phyloP scores from a whole-genome alignment of 768 basidiomycete species.

The Crepidotus variabilis region DNA sequence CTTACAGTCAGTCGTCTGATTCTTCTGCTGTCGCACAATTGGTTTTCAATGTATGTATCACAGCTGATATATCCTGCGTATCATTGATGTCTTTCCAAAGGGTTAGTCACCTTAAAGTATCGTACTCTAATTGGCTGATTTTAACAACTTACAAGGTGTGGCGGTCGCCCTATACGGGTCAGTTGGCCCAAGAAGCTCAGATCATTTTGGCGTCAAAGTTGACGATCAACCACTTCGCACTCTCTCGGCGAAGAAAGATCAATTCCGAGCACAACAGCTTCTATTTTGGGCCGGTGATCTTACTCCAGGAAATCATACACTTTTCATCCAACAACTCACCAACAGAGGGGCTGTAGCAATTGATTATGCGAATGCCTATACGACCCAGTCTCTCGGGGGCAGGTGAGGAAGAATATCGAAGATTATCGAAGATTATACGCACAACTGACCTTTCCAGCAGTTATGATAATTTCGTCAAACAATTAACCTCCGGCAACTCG shows the following conservation, averaged over 20 bases:
- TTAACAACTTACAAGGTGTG: too few relatives aligned
- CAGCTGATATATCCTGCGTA: too few relatives aligned
- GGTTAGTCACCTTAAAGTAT: too few relatives aligned
- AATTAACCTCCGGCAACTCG: too few relatives aligned
- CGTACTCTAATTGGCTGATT: too few relatives aligned
- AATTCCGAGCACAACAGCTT: conserved; percentile 2
- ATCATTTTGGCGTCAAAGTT: conserved; percentile 7
- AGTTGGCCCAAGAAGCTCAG: conserved; percentile 15
- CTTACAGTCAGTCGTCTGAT: conserved; percentile 28
- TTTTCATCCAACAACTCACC: conserved; percentile 4
- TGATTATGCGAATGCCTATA: conserved; percentile 21
- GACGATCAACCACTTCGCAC: conserved; percentile 8
- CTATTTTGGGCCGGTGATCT: conserved; percentile 13
- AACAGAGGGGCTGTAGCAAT: conserved; percentile 13
- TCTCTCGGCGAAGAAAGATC: conserved; percentile 13
- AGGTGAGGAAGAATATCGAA: too few relatives aligned
- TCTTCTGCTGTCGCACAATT: conserved; percentile 28
- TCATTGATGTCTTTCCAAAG: too few relatives aligned
- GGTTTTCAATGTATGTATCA: conserved; percentile 34
- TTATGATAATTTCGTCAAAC: too few relatives aligned
- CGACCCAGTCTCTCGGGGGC: conserved; percentile 18
- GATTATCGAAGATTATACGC: too few relatives aligned
- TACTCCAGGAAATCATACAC: conserved; percentile 13
- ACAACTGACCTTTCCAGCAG: too few relatives aligned
- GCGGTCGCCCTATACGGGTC: conserved; percentile 43